Evolutionary conservation across 805 yeast genomes (phyloP).

Genomic region (Myxozyma monticola): DNA sequence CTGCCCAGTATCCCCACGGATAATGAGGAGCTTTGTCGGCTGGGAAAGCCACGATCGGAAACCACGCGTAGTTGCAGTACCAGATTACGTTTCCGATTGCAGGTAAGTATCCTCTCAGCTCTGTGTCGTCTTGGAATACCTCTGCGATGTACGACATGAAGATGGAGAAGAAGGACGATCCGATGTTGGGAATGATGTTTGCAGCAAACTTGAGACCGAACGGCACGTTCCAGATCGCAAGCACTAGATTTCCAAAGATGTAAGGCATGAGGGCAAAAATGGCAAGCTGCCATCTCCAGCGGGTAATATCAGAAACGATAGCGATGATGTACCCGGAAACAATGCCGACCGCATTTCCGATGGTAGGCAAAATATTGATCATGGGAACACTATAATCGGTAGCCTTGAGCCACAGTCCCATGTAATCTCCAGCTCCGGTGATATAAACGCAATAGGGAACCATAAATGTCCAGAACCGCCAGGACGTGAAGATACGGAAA

Average conservation of each 20-base stretch:
- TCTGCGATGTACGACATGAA: conserved; percentile 34
- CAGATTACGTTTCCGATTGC: conserved; percentile 40
- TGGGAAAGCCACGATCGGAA: conserved; percentile 41
- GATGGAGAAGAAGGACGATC: conserved; percentile 18
- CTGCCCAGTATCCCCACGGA: conserved; percentile 22
- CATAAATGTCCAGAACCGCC: conserved; percentile 14
- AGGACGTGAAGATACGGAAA: conserved; percentile 10
- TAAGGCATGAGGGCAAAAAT: conserved; percentile 11
- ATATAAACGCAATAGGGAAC: conserved; percentile 15
- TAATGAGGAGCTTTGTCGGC: conserved; percentile 41
- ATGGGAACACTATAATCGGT: conserved; percentile 34
- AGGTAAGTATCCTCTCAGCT: conserved; percentile 35
- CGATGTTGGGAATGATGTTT: conserved; percentile 18
- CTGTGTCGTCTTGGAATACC: conserved; percentile 36
- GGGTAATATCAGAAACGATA: conserved; percentile 38
- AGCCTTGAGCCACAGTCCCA: conserved; percentile 37
- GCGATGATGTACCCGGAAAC: conserved; percentile 36
- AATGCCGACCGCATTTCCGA: conserved; percentile 37
- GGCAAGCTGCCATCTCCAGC: conserved; percentile 36
- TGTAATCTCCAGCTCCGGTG: conserved; percentile 22
- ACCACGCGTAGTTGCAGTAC: conserved; percentile 27
- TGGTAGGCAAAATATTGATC: conserved; percentile 40
- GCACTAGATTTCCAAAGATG: conserved; percentile 23
- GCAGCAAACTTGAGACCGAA: conserved; percentile 26
- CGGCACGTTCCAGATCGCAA: conserved; percentile 26